Conservation (phyloP, 179 eudicot genomes). For the Drosera spatulata region DNA sequence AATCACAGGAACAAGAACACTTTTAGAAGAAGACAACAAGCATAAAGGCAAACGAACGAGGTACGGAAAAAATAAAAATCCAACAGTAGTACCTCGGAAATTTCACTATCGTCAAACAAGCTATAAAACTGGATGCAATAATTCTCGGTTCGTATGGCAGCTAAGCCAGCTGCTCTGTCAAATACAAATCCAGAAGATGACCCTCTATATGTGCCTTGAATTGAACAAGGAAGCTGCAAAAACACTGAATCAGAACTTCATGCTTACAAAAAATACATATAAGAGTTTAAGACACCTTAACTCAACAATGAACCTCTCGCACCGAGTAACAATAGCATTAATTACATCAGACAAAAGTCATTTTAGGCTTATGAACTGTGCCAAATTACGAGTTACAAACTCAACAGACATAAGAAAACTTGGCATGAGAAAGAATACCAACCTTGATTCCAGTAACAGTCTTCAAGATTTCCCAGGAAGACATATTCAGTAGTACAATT, state of each 20-base stretch:
- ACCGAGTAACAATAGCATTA: no score
- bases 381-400: no score
- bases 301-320: no score
- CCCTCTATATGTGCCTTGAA: slow-evolving; percentile 36
- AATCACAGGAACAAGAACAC: no score
- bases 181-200: slow-evolving; percentile 40
- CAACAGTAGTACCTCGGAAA: slow-evolving; percentile 48
- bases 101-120: slow-evolving; percentile 76
- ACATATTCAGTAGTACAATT: slow-evolving; percentile 63
- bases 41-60: no score
- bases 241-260: slow-evolving; percentile 13
- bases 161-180: slow-evolving; percentile 48
- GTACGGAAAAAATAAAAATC: neutral
- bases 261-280: neutral
- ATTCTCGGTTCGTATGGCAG: slow-evolving; percentile 60
- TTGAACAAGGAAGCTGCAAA: slow-evolving; percentile 76
- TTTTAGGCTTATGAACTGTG: no score
- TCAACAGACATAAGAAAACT: neutral
- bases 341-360: no score
- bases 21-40: no score
- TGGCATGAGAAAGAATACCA: slow-evolving; percentile 9
- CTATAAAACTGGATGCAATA: slow-evolving; percentile 81
- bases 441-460: slow-evolving; percentile 93
- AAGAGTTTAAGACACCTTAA: no score
- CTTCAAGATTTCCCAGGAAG: slow-evolving; percentile 62